These are phyloP conservation scores for Tuber brumale DNA, from an alignment of 495 filamentous ascomycete genomes.

Conservation along the genomic window DNA sequence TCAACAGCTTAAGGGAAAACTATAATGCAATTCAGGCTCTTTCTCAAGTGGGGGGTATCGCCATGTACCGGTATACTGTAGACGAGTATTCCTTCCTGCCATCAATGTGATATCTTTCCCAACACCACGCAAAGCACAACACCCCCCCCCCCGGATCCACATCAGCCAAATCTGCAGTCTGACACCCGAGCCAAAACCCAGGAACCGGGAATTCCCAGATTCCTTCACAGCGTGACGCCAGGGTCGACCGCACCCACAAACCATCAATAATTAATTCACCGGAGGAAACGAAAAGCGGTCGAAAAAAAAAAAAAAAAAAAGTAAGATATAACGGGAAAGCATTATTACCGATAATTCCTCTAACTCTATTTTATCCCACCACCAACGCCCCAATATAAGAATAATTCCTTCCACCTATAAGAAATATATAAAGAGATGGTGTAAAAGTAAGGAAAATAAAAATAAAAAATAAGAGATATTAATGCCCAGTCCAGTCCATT, in stretches of 20 bases:
- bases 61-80: not conserved
- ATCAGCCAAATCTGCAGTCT: not conserved
- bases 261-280: not conserved
- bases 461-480: not conserved
- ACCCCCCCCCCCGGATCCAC: not conserved
- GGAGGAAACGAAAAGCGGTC: not conserved
- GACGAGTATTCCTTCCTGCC: not conserved
- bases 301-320: not conserved
- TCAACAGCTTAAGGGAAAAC: not conserved
- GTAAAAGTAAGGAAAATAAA: not conserved
- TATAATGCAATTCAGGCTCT: not conserved
- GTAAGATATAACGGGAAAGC: not conserved
- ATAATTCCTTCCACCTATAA: not conserved
- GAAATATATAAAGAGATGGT: not conserved
- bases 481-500: not conserved
- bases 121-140: not conserved
- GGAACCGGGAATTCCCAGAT: not conserved
- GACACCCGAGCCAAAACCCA: not conserved
- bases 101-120: not conserved
- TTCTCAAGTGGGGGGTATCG: not conserved
- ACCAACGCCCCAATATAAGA: not conserved
- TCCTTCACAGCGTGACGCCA: not conserved
- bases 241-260: not conserved
- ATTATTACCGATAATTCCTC: not conserved
- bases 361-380: conserved; percentile 1